Evolutionary conservation across 306 rosid genomes (phyloP).

Genomic region (Prunus mume): DNA sequence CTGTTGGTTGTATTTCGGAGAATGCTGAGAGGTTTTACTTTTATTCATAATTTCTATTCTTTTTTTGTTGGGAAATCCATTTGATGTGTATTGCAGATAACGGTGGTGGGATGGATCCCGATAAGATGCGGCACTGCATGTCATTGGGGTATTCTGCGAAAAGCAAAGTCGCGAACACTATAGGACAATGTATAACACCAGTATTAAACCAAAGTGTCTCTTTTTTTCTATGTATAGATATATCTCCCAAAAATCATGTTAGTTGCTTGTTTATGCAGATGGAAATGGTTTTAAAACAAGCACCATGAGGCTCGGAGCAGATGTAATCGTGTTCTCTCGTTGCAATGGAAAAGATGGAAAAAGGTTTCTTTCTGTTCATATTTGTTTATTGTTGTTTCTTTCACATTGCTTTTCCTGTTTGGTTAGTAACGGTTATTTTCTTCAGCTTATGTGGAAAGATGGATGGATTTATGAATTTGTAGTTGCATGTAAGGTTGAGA

Average conservation of each 20-base stretch:
- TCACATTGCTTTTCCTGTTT: not conserved
- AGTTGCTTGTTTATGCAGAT: slow-evolving; percentile 50
- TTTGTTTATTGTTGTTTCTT: slow-evolving; percentile 21
- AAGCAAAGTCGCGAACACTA: slow-evolving; percentile 87
- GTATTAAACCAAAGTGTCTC: slow-evolving; percentile 4
- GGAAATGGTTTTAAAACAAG: slow-evolving; percentile 99
- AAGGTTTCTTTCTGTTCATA: slow-evolving; percentile 45
- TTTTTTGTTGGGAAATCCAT: not conserved
- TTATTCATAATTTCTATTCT: slow-evolving; percentile 13
- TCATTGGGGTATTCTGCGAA: slow-evolving; percentile 88
- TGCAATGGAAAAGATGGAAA: slow-evolving; percentile 58
- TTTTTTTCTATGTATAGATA: not conserved
- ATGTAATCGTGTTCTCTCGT: slow-evolving; percentile 91
- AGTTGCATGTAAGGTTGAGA: not conserved
- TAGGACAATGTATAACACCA: slow-evolving; percentile 70
- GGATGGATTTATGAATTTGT: not conserved
- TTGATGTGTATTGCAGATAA: slow-evolving; percentile 64
- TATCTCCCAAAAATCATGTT: slow-evolving; percentile 23
- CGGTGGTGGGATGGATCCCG: slow-evolving; percentile 99
- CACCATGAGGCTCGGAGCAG: slow-evolving; percentile 99
- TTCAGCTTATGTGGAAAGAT: not conserved
- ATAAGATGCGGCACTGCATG: slow-evolving; percentile 98
- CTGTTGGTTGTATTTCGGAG: not conserved
- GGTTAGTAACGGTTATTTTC: not conserved
- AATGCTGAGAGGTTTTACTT: not conserved